These are phyloP conservation scores for Arthrobotrys conoides DNA, from an alignment of 2,329 filamentous ascomycete species.

Conservation along the genomic window DNA sequence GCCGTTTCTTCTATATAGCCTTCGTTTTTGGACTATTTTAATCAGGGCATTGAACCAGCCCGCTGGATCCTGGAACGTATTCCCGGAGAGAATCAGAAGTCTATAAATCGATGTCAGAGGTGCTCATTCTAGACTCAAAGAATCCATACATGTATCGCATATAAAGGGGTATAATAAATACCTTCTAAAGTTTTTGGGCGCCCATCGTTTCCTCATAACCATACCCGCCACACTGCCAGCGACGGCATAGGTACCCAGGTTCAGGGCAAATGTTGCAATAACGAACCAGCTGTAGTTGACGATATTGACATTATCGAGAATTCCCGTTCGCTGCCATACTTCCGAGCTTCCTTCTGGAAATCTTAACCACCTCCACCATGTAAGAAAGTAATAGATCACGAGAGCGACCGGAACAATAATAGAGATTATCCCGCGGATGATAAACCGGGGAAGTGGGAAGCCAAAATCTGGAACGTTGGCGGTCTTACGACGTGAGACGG, in stretches of 20 bases:
- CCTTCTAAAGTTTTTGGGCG: conserved; percentile 44
- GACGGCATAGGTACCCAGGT: conserved; percentile 37
- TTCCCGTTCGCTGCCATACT: conserved; percentile 43
- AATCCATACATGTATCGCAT: not conserved
- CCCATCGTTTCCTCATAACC: conserved; percentile 55
- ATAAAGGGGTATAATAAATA: not conserved
- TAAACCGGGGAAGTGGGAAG: conserved; percentile 39
- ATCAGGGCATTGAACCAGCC: conserved; percentile 35
- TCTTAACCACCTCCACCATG: conserved; percentile 46
- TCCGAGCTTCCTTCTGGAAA: conserved; percentile 46
- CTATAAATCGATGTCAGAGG: conserved; percentile 10
- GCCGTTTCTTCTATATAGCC: conserved; percentile 41
- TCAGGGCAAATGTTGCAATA: conserved; percentile 50
- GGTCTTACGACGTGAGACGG: conserved; percentile 30
- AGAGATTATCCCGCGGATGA: conserved; percentile 36
- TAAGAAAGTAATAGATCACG: conserved; percentile 52
- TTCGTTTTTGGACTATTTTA: conserved; percentile 29
- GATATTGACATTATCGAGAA: conserved; percentile 48
- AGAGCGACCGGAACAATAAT: conserved; percentile 31
- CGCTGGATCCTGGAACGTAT: conserved; percentile 52
- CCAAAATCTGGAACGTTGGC: conserved; percentile 46
- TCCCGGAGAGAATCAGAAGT: conserved; percentile 38
- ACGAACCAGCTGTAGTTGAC: conserved; percentile 60
- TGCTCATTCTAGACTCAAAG: not conserved
- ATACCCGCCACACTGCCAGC: conserved; percentile 49